Evolutionary conservation across 192 early-diverging fungal genomes (phyloP).

Genomic region (Coemansia sp.): DNA sequence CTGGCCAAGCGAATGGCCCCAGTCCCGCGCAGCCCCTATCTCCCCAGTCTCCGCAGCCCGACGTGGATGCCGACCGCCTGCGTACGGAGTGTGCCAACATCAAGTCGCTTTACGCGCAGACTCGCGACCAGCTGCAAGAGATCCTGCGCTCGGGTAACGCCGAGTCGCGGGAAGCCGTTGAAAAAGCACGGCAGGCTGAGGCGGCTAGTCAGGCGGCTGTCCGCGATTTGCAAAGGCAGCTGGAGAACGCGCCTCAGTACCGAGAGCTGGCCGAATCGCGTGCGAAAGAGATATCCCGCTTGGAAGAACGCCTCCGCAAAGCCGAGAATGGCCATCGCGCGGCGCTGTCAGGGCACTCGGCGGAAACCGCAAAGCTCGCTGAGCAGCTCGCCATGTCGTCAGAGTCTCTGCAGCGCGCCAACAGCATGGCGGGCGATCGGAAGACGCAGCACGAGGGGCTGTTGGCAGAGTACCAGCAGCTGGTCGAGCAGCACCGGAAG

Average conservation of each 20-base stretch:
- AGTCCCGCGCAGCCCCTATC: not conserved
- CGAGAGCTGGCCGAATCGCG: conserved; percentile 10
- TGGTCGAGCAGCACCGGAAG: conserved; percentile 41
- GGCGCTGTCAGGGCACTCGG: not conserved
- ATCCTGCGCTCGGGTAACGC: conserved; percentile 28
- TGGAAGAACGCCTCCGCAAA: conserved; percentile 9
- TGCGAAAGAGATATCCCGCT: conserved; percentile 7
- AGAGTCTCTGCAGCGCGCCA: not conserved
- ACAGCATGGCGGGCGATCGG: not conserved
- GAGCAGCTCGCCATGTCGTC: not conserved
- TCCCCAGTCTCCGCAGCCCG: not conserved
- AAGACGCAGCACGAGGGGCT: conserved; percentile 10
- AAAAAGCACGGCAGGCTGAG: conserved; percentile 21
- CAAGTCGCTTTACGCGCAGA: conserved; percentile 53
- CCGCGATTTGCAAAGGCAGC: conserved; percentile 15
- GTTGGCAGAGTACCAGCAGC: conserved; percentile 12
- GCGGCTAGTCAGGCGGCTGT: not conserved
- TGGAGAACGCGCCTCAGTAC: conserved; percentile 9
- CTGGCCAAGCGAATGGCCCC: too few species aligned
- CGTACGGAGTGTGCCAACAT: conserved; percentile 44
- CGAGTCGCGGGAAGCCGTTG: conserved; percentile 17
- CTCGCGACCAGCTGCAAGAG: conserved; percentile 54
- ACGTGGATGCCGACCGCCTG: conserved; percentile 20
- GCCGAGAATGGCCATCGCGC: not conserved
- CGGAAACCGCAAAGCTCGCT: not conserved